These are phyloP conservation scores for Leishmania major DNA, from an alignment of 208 protist genomes.

Conservation along the genomic window DNA sequence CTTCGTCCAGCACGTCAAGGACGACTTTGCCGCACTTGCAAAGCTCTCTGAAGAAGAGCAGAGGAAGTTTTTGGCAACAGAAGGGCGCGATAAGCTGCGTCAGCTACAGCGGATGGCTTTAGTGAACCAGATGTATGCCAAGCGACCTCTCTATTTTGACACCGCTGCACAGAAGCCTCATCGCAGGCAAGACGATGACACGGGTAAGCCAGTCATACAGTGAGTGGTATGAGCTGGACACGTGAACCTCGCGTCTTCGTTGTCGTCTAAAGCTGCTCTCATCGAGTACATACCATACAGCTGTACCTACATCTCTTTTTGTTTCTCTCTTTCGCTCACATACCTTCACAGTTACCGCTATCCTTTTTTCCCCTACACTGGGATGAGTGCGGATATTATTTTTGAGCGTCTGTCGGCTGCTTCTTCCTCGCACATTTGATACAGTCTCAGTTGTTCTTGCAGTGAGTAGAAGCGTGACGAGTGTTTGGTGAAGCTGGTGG, in stretches of 20 bases:
- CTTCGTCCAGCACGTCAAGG: conserved; percentile 83
- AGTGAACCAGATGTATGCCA: conserved; percentile 80
- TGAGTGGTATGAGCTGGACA: conserved; percentile 1
- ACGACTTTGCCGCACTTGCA: conserved; percentile 63
- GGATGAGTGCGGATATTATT: background rate
- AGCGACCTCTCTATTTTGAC: conserved; percentile 75
- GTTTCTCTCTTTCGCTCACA: background rate
- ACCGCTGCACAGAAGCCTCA: conserved; percentile 16
- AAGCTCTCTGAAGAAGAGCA: conserved; percentile 58
- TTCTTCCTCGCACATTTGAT: background rate
- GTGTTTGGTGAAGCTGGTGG: background rate
- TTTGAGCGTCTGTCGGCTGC: background rate
- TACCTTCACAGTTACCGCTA: background rate
- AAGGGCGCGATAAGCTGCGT: conserved; percentile 58
- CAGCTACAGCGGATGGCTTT: conserved; percentile 89
- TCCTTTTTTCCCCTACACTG: background rate
- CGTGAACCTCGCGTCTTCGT: background rate
- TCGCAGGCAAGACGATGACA: background rate
- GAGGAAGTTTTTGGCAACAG: conserved; percentile 47
- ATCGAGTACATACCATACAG: background rate
- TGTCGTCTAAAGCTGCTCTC: background rate
- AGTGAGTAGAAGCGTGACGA: background rate
- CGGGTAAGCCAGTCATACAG: conserved; percentile 7
- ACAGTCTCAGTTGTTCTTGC: background rate
- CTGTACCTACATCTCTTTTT: background rate